Percentiles rank a stretch among this genome's conserved stretches.
phyloP scores from a whole-genome alignment of 1,284 basidiomycete species.

The Vanrija pseudolonga region DNA sequence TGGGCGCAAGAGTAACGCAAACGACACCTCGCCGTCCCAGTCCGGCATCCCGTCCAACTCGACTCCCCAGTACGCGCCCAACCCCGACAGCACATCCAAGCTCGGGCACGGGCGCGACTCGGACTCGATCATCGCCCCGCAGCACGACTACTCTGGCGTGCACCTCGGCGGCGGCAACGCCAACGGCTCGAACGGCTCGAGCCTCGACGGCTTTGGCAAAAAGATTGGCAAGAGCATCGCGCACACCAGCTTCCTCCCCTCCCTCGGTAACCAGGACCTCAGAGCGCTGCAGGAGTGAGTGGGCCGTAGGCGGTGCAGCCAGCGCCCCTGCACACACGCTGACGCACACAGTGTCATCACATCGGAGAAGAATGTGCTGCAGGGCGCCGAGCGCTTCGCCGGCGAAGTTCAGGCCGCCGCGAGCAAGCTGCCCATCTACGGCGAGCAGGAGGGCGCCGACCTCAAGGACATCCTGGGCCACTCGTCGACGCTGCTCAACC shows the following conservation, averaged over 20 bases:
- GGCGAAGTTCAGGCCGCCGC: constrained; percentile 70
- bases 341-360: constrained; percentile 67
- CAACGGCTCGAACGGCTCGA: not conserved
- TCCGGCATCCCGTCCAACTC: constrained; percentile 1
- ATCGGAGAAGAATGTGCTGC: constrained; percentile 77
- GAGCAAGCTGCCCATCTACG: constrained; percentile 73
- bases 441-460: constrained; percentile 80
- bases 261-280: constrained; percentile 77
- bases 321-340: not conserved
- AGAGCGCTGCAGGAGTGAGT: constrained; percentile 63
- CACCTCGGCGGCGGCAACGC: constrained; percentile 8
- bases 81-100: too few relatives aligned
- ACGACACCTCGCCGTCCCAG: not conserved
- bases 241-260: constrained; percentile 55
- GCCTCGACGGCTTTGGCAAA: constrained; percentile 29
- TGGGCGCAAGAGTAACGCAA: constrained; percentile 22
- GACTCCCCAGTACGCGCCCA: not conserved
- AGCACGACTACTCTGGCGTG: not conserved
- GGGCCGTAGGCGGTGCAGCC: not conserved
- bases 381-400: constrained; percentile 58
- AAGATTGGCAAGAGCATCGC: constrained; percentile 44
- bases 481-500: constrained; percentile 65
- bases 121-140: not conserved
- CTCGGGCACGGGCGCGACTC: not conserved
- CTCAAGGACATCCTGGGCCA: constrained; percentile 70